phyloP scores from a whole-genome alignment of 192 early-diverging fungal genomes.

The Chytriomyces confervae region DNA sequence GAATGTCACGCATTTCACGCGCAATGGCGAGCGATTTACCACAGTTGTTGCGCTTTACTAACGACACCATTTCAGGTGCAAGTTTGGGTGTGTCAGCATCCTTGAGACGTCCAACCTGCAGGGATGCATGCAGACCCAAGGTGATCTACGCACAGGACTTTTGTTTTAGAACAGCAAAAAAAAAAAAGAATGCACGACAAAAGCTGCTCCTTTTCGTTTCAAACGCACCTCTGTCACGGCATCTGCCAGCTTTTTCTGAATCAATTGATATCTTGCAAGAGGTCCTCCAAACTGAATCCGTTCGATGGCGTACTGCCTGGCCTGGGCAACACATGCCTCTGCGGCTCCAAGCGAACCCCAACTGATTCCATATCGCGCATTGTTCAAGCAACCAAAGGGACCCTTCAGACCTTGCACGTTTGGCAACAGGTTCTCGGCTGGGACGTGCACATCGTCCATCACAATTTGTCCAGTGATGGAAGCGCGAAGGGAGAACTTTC shows the following conservation, averaged over 20 bases:
- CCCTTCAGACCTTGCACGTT: slow-evolving; percentile 87
- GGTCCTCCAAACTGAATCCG: slow-evolving; percentile 91
- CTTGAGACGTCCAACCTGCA: slow-evolving; percentile 93
- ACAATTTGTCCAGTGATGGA: slow-evolving; percentile 97
- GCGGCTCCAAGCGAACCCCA: slow-evolving; percentile 98
- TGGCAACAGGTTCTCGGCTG: slow-evolving; percentile 89
- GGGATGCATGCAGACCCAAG: slow-evolving; percentile 82
- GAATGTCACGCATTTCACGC: slow-evolving; percentile 84
- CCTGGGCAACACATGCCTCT: slow-evolving; percentile 86
- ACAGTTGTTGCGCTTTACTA: slow-evolving; percentile 96
- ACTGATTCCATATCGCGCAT: slow-evolving; percentile 95
- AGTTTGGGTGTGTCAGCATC: slow-evolving; percentile 68
- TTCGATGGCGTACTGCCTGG: slow-evolving; percentile 87
- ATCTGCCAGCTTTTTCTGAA: slow-evolving; percentile 96
- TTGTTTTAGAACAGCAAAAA: too few species aligned
- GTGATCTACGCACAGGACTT: slow-evolving; percentile 58
- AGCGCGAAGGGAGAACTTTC: slow-evolving; percentile 94
- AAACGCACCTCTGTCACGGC: slow-evolving; percentile 74
- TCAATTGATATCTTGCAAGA: slow-evolving; percentile 89
- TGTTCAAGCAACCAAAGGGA: slow-evolving; percentile 97
- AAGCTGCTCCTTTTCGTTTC: too few species aligned
- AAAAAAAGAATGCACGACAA: too few species aligned
- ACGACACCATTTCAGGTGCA: slow-evolving; percentile 92
- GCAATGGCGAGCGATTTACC: slow-evolving; percentile 94
- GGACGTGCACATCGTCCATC: slow-evolving; percentile 97